Evolutionary conservation across 208 protist genomes (phyloP), one percentile per base, ranked within the genome.

Genomic region (Zelonia costaricensis): DNA sequence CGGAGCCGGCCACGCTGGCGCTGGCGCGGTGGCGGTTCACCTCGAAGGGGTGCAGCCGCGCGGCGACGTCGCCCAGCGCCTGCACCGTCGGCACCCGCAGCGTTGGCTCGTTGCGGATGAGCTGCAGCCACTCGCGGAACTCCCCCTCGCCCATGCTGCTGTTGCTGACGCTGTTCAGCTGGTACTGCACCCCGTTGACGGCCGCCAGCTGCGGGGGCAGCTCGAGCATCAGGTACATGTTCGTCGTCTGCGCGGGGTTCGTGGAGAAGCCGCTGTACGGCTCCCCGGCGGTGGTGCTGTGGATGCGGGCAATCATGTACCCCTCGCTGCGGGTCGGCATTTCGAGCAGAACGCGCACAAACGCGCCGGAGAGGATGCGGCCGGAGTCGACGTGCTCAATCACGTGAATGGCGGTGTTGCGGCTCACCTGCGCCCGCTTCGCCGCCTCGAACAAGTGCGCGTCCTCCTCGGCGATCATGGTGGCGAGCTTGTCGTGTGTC

Each of bases 151-250:
- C 62, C 80, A 95, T 89, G 16, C 51, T 46, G 65, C 83, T 87
- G 65, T 95, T 95, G 69, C 85, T 92, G 43, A 95, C 72, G 49
- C 77, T 91, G 76, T 90, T 92, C 45, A 95, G 74, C 60, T 92
- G 82, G 58, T 83, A 95, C 47, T 86, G 78, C 6, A 69, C 64
- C 6, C 84, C 85, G 54, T 95, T 95, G 49, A 88, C 79, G 7
- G 35, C 63, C 4, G 78, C 71, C 13, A 92, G 73, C 22, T 56
- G 16, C 16, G 53, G 78, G 5, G 85, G 83, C 18, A 92, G 83
- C 27, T 80, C 42, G 22, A 90, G 62, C 20, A 84, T 30, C 12
- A 92, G 57, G 45, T 91, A 88, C 25, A 67, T 57, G n/a, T 69
- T 80, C 9, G 84, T 90, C 15, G 49, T 58, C 60, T 84, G 62